These are phyloP conservation scores for Hemileccinum impolitum DNA, from an alignment of 768 basidiomycete genomes.

Conservation along the genomic window DNA sequence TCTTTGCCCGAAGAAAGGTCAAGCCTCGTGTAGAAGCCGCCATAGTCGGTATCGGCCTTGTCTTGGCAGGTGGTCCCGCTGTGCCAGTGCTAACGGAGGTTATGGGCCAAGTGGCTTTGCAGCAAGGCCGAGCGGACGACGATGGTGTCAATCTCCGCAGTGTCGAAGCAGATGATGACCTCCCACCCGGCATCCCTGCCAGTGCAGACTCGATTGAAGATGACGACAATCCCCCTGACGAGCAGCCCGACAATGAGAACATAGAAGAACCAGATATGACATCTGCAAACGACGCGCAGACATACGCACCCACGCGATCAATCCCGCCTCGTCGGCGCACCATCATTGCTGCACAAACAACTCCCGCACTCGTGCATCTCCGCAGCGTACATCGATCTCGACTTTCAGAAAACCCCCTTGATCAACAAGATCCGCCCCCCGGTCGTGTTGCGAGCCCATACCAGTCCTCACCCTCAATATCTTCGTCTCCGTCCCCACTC, in stretches of 20 bases:
- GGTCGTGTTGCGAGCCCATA: conserved; percentile 44
- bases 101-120: conserved; percentile 81
- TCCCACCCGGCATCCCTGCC: conserved; percentile 27
- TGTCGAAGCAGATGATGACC: conserved; percentile 43
- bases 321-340: conserved; percentile 41
- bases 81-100: conserved; percentile 72
- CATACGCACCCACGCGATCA: conserved; percentile 9
- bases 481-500: conserved; percentile 43
- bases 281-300: conserved; percentile 12
- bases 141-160: conserved; percentile 48
- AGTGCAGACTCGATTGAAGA: conserved; percentile 30
- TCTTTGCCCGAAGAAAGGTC: conserved; percentile 58
- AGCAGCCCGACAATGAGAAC: conserved; percentile 34
- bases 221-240: conserved; percentile 44
- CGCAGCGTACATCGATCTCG: conserved; percentile 49
- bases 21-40: conserved; percentile 71
- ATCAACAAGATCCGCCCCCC: conserved; percentile 53
- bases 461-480: conserved; percentile 71
- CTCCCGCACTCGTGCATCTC: conserved; percentile 65
- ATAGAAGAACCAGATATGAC: conserved; percentile 12
- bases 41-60: conserved; percentile 78
- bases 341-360: conserved; percentile 67
- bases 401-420: conserved; percentile 71
- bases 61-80: conserved; percentile 73
- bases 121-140: conserved; percentile 81